A percentile compares a stretch with the other conserved stretches of the same genome.
These are phyloP conservation scores for Tolypocladium sp. DNA, from an alignment of 2,329 filamentous ascomycete species.

Conservation along the genomic window DNA sequence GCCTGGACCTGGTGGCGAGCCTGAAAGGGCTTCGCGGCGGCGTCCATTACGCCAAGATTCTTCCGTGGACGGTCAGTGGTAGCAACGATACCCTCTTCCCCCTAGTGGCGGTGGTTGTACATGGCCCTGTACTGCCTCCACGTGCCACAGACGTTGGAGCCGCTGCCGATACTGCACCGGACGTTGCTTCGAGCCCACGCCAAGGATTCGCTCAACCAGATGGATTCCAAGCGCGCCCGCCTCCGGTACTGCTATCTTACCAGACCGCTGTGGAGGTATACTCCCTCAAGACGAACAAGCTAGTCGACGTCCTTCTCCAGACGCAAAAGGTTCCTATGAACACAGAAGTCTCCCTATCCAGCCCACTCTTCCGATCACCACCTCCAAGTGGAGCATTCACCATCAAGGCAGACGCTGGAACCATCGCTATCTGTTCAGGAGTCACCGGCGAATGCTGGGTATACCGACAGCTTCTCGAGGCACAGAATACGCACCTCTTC, in stretches of 20 bases:
- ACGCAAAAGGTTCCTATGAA: constrained; percentile 54
- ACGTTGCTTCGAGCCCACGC: constrained; percentile 32
- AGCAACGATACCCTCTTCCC: constrained; percentile 54
- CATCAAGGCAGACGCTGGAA: constrained; percentile 63
- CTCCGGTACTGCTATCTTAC: constrained; percentile 48
- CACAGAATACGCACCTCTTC: constrained; percentile 36
- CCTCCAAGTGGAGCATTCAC: constrained; percentile 63
- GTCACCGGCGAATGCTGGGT: constrained; percentile 81
- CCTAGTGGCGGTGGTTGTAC: constrained; percentile 69
- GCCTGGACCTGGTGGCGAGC: constrained; percentile 58
- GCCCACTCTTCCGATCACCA: constrained; percentile 59
- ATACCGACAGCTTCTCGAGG: constrained; percentile 43
- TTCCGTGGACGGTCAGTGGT: constrained; percentile 55
- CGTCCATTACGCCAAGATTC: constrained; percentile 72
- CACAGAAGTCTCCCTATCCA: constrained; percentile 42
- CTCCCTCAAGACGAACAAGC: constrained; percentile 66
- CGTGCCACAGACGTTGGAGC: constrained; percentile 23
- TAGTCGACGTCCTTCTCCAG: constrained; percentile 64
- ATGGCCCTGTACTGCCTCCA: constrained; percentile 58
- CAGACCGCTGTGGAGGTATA: constrained; percentile 87
- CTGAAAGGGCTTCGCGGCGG: constrained; percentile 71
- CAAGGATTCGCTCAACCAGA: constrained; percentile 28
- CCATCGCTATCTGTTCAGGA: constrained; percentile 68
- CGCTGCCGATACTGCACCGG: constrained; percentile 25
- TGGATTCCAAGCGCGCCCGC: constrained; percentile 21